phyloP scores from a whole-genome alignment of 2,329 filamentous ascomycete genomes.

The Botryosphaeria dothidea region DNA sequence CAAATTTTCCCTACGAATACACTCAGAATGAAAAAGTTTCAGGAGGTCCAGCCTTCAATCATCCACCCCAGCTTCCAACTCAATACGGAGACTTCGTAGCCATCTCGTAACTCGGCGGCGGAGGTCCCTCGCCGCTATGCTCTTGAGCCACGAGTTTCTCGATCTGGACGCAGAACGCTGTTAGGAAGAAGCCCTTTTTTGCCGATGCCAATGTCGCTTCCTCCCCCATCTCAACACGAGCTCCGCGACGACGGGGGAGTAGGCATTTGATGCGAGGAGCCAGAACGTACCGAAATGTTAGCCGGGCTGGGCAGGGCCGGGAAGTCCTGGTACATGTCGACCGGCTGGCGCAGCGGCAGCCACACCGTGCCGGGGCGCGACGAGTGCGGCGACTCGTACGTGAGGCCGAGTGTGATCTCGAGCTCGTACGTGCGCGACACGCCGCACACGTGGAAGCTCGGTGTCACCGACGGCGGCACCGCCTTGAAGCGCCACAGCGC shows the following conservation, averaged over 20 bases:
- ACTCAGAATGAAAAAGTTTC: neutral
- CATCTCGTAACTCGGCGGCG: neutral
- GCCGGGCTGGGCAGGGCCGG: neutral
- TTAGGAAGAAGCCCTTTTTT: neutral
- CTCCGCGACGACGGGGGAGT: neutral
- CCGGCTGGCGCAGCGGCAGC: neutral
- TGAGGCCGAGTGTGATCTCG: slow-evolving; percentile 7
- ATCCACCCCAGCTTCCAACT: too few species aligned
- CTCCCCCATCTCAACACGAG: neutral
- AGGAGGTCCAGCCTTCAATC: neutral
- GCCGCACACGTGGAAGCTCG: slow-evolving; percentile 2
- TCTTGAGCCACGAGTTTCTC: neutral
- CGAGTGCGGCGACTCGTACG: neutral
- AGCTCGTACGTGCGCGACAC: slow-evolving; percentile 1
- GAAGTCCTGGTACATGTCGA: neutral
- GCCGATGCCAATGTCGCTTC: too few species aligned
- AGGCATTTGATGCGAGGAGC: neutral
- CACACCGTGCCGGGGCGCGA: neutral
- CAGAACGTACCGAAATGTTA: neutral
- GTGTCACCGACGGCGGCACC: neutral
- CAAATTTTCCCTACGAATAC: neutral
- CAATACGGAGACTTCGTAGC: neutral
- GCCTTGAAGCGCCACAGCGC: neutral
- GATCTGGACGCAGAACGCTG: neutral
- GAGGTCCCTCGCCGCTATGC: neutral